Base-by-base conservation (phyloP, 2,329 filamentous ascomycete species). In the Xylaria sp. region DNA sequence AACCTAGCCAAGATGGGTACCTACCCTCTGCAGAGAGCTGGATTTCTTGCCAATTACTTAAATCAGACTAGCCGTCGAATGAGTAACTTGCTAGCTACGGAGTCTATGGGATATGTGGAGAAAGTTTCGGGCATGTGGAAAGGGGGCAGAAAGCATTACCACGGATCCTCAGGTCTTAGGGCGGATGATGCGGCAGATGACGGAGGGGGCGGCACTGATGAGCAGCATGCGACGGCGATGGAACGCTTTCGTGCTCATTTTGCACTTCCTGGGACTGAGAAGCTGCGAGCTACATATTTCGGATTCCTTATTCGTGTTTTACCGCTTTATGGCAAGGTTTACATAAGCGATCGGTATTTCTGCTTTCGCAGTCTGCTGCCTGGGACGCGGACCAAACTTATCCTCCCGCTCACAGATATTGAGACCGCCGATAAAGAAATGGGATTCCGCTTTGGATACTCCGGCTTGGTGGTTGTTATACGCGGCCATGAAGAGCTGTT, bases 41-140 rank as follows among this genome's bases (percentile, higher is more conserved):
- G 91, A 9, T 89, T 89, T 1, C 85, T 97, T 73, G 92, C 93
- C 8, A 92, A 89, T 49, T 97, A 93, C 73, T 81, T 97, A 54
- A 92, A 91, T 72, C 89, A 84, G 59, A 88, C 91, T 21, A 90
- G 92, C 21, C 91, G 91, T 69, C 87, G 88, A 35, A 92, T 98
- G 88, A 92, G 92, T 63, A 92, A 83, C 28, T 79, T 96, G 8
- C 79, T 98, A 47, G 92, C 94, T 6, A 92, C 90, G 0, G 94
- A 97, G 75, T 96, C 94, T 0, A 96, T 97, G 89, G 93, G 92
- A 1, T 98, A 98, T 73, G 90, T 97, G 33, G 94, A 96, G 73
- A 98, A 97, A 76, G 94, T 98, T 0, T 96, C 94, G 0, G 94
- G 93, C 38, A 98, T 98, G 91, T 95, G 95, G 88, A 92, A 93